Percentiles rank a stretch among this genome's conserved stretches.
Evolutionary conservation across 1,139 yeast genomes (phyloP).

Genomic region (Sugiyamaella japonica): DNA sequence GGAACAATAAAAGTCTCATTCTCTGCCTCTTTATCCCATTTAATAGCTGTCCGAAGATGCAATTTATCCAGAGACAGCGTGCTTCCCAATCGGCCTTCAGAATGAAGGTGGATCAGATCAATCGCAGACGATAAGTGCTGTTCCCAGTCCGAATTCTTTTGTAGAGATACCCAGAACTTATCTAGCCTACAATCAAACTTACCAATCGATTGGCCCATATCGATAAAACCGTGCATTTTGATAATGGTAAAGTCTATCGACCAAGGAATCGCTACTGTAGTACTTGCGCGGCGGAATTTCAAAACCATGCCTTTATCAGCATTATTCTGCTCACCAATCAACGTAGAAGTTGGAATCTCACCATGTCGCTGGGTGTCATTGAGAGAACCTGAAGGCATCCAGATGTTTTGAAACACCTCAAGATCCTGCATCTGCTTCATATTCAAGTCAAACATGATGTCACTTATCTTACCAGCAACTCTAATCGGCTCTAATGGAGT

Average conservation of each 20-base stretch:
- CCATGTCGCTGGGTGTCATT: background rate
- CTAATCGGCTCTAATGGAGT: constrained; percentile 30
- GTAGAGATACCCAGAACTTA: constrained; percentile 60
- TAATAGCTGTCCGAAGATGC: constrained; percentile 62
- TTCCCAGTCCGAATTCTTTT: constrained; percentile 68
- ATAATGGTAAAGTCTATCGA: constrained; percentile 58
- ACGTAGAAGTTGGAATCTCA: background rate
- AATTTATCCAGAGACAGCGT: constrained; percentile 51
- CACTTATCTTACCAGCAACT: constrained; percentile 55
- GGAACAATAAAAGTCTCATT: constrained; percentile 50
- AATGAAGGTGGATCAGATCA: constrained; percentile 51
- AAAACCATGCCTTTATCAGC: constrained; percentile 43
- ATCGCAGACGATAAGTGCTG: constrained; percentile 68
- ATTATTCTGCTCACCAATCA: background rate
- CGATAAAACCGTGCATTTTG: constrained; percentile 58
- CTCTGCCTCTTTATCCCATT: constrained; percentile 52
- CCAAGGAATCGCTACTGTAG: constrained; percentile 76
- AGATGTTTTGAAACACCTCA: constrained; percentile 77
- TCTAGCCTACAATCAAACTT: constrained; percentile 55
- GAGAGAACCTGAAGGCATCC: constrained; percentile 55
- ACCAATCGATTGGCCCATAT: constrained; percentile 85
- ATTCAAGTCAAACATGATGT: constrained; percentile 64
- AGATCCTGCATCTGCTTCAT: constrained; percentile 85
- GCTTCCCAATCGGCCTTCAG: constrained; percentile 83
- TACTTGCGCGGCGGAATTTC: constrained; percentile 59